Percentiles rank a stretch among this genome's conserved stretches.
Conservation (phyloP, 495 filamentous ascomycete genomes). For the Aspergillus biplanus region DNA sequence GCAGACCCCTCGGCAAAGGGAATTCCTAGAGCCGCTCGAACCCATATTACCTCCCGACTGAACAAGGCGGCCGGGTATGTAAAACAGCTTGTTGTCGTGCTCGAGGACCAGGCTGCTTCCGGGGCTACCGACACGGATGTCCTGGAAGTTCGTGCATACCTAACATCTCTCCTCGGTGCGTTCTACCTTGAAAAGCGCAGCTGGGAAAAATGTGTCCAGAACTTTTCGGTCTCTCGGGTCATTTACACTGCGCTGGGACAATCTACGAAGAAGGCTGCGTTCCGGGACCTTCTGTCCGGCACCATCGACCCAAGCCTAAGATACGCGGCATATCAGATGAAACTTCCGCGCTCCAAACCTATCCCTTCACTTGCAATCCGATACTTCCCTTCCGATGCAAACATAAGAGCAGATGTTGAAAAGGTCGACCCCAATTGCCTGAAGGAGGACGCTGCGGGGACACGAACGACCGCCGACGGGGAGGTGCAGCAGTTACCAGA, state of each 20-base stretch:
- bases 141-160: slow-evolving; percentile 86
- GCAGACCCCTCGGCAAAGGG: slow-evolving; percentile 71
- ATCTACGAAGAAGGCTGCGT: slow-evolving; percentile 67
- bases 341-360: slow-evolving; percentile 79
- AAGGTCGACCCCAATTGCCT: slow-evolving; percentile 72
- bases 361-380: slow-evolving; percentile 76
- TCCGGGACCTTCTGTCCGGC: slow-evolving; percentile 79
- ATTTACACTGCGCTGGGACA: slow-evolving; percentile 80
- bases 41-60: slow-evolving; percentile 85
- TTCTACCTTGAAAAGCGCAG: slow-evolving; percentile 81
- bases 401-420: slow-evolving; percentile 68
- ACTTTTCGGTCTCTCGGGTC: slow-evolving; percentile 75
- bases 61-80: slow-evolving; percentile 77
- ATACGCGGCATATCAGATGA: slow-evolving; percentile 90
- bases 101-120: slow-evolving; percentile 60
- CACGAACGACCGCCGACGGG: slow-evolving; percentile 54
- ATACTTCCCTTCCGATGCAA: slow-evolving; percentile 66
- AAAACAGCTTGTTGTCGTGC: slow-evolving; percentile 64
- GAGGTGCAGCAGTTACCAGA: slow-evolving; percentile 64
- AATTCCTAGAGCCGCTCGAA: slow-evolving; percentile 75
- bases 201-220: slow-evolving; percentile 78
- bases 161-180: slow-evolving; percentile 71
- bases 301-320: slow-evolving; percentile 93
- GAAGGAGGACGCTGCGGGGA: slow-evolving; percentile 62
- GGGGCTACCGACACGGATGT: slow-evolving; percentile 72